Evolutionary conservation across 2,329 filamentous ascomycete genomes (phyloP), one percentile per base, ranked within the genome.

Genomic region (Diaporthe eres): DNA sequence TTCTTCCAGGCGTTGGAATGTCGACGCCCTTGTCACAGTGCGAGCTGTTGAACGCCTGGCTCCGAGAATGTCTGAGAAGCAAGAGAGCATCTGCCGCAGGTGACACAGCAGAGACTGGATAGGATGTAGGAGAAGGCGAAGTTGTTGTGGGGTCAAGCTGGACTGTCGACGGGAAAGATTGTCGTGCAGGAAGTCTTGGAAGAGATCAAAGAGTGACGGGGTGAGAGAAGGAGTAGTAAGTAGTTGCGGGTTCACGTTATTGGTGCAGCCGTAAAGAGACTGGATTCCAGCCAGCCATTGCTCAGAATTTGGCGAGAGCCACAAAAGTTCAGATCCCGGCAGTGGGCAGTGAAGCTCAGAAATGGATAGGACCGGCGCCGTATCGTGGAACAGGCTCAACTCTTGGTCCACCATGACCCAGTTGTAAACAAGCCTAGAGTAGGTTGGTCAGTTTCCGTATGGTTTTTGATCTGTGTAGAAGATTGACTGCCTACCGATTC

Each of bases 371-470:
- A 93, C 84, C 0, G 92, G 90, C 2, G 87, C 86, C 1, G 88
- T 90, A 79, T 94, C 92, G 78, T 93, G 88, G 83, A 93, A 93
- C 12, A 94, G 85, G 65, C 91, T 90, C 74, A 94, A 85, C 82
- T 95, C 93, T 79, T 94, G 92, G 80, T 95, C 93, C 34, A 93
- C 88, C 90, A 94, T 93, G 28, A 93, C 90, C 91, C 92, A 94
- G 73, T 92, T 93, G 83, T 94, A 94, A n/a, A 93, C 90, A 44
- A 94, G 85, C 78, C 92, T 93, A 22, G 12, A 55, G 55, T 25
- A 53, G 67, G 1, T 1, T 1, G 42, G 63, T 76, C 47, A 75
- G 74, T 44, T 17, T 39, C 19, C 22, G 8, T 4, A 4, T 13
- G 34, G 10, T 17, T 15, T 31, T 22, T 3, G 6, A 19, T 19